A percentile compares a stretch with the other conserved stretches of the same genome.
These are phyloP conservation scores for Aspergillus aculeatus DNA, from an alignment of 2,329 filamentous ascomycete genomes.

Conservation along the genomic window DNA sequence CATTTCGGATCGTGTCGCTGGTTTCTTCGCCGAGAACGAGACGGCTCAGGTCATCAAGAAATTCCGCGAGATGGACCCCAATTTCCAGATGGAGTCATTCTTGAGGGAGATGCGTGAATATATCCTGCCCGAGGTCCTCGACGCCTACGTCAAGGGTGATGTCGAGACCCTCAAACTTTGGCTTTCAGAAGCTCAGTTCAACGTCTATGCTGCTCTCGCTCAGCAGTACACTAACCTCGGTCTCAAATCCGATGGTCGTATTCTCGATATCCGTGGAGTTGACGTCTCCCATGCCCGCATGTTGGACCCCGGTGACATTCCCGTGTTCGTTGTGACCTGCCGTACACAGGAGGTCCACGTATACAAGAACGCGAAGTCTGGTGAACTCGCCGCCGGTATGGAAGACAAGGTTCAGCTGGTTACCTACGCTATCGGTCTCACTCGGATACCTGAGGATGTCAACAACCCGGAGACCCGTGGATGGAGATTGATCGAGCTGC, in stretches of 20 bases:
- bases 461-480: slow-evolving; percentile 95
- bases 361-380: slow-evolving; percentile 87
- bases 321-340: slow-evolving; percentile 96
- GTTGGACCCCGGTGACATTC: slow-evolving; percentile 55
- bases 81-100: slow-evolving; percentile 93
- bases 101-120: slow-evolving; percentile 94
- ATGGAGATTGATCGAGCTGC: slow-evolving; percentile 96
- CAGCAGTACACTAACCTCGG: slow-evolving; percentile 94
- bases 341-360: slow-evolving; percentile 97
- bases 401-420: slow-evolving; percentile 98
- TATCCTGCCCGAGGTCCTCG: slow-evolving; percentile 93
- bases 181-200: slow-evolving; percentile 94
- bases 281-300: slow-evolving; percentile 61
- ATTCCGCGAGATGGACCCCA: slow-evolving; percentile 92
- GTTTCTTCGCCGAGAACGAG: slow-evolving; percentile 98
- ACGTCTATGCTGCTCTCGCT: slow-evolving; percentile 93
- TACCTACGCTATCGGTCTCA: slow-evolving; percentile 96
- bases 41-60: slow-evolving; percentile 97
- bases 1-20: slow-evolving; percentile 87
- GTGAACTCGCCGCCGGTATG: slow-evolving; percentile 90
- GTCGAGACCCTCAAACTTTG: slow-evolving; percentile 86
- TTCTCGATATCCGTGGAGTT: slow-evolving; percentile 91
- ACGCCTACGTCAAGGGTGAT: slow-evolving; percentile 97
- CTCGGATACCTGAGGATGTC: slow-evolving; percentile 88
- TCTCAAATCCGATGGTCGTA: slow-evolving; percentile 89